Conservation (phyloP, 345 rosid species). For the Linum trigynum region DNA sequence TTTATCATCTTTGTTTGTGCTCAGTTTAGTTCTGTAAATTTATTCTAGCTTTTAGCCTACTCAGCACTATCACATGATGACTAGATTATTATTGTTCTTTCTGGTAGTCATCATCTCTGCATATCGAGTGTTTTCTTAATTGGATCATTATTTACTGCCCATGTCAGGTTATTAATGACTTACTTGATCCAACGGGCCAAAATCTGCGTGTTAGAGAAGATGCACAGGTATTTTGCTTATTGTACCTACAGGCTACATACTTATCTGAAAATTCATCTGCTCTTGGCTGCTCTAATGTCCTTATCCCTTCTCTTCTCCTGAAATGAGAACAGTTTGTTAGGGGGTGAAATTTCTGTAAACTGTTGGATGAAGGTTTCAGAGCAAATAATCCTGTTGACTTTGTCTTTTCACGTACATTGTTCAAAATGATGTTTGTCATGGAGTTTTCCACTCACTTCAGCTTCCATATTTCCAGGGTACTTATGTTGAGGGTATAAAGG, state of each 20-base stretch:
- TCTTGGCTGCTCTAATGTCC: background rate
- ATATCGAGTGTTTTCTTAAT: background rate
- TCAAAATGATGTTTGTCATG: background rate
- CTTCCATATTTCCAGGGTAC: constrained; percentile 56
- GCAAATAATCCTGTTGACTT: background rate
- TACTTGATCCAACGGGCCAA: constrained; percentile 98
- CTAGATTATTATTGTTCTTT: background rate
- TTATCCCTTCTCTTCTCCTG: background rate
- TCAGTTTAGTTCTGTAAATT: too few relatives aligned
- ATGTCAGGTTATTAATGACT: constrained; percentile 93
- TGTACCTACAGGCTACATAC: background rate
- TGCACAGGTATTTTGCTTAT: constrained; percentile 60
- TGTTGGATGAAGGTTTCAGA: background rate
- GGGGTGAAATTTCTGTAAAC: background rate
- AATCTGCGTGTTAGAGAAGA: constrained; percentile 99
- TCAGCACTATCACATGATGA: too few relatives aligned
- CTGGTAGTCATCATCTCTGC: background rate
- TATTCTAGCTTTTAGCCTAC: too few relatives aligned
- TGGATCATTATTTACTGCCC: constrained; percentile 16
- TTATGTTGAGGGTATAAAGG: constrained; percentile 97
- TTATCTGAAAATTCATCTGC: background rate
- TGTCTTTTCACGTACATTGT: background rate
- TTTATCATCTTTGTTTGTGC: too few relatives aligned
- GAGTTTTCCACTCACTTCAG: background rate
- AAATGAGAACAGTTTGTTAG: background rate